Conservation (phyloP, 2,329 filamentous ascomycete species). For the Ophiocordyceps camponoti-saundersi region DNA sequence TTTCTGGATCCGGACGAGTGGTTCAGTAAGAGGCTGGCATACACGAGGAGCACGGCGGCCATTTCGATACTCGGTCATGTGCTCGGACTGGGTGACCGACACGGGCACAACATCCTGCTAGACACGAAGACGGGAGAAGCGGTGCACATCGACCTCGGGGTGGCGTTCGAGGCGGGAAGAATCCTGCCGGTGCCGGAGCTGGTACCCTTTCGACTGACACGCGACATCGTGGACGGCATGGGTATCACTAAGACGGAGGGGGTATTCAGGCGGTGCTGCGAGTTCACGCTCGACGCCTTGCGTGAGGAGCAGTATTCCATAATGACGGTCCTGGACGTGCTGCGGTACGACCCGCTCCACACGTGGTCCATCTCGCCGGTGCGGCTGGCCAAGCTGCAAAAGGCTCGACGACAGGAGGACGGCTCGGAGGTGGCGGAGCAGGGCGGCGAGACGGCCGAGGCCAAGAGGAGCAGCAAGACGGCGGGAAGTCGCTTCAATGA, state of each 20-base stretch:
- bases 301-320: conserved; percentile 94
- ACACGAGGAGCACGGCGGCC: conserved; percentile 82
- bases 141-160: conserved; percentile 91
- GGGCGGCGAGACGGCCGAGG: conserved; percentile 18
- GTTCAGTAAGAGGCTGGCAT: conserved; percentile 79
- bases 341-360: conserved; percentile 95
- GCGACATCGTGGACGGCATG: conserved; percentile 94
- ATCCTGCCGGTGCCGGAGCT: conserved; percentile 91
- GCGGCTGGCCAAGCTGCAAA: conserved; percentile 46
- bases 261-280: conserved; percentile 92
- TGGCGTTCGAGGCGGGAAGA: conserved; percentile 91
- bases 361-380: conserved; percentile 79
- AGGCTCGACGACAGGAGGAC: conserved; percentile 36
- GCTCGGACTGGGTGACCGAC: conserved; percentile 80
- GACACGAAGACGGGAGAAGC: conserved; percentile 83
- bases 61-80: conserved; percentile 92
- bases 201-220: conserved; percentile 85
- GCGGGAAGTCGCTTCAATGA: conserved; percentile 28
- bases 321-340: conserved; percentile 94
- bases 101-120: conserved; percentile 92
- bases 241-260: conserved; percentile 89
- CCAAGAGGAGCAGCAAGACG: conserved; percentile 17
- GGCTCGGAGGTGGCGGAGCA: conserved; percentile 18
- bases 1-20: conserved; percentile 92
- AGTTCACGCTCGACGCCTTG: conserved; percentile 88